Base-by-base conservation (phyloP, 2,329 filamentous ascomycete genomes). In the Rutstroemia sp. region DNA sequence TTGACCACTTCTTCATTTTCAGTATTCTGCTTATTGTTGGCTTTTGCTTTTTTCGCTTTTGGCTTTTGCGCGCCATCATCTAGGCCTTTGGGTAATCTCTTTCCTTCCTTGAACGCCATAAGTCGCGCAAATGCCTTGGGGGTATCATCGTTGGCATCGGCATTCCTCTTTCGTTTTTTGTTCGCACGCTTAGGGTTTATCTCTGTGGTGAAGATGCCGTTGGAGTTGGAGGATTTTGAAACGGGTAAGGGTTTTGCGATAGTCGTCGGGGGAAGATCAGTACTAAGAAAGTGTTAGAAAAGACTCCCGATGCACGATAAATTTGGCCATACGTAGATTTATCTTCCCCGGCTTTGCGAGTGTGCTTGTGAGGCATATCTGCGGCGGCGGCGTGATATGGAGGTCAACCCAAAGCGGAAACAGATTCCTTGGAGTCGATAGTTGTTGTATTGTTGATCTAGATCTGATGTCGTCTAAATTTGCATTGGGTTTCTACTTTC, bases 361-460 rank as follows among this genome's bases (percentile, higher is more conserved):
- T 92, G 71, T 95, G 89, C 73, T 95, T 95, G 75, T 92, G 89
- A 70, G 89, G 89, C 89, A 95, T 95, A 8, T 52, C 47, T 51
- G 19, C 10, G 10, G 17, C 6, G 16, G 10, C 10, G 10, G 17
- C 6, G 23, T 21, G 42, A 47, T 47, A 19, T 12, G 8, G 40
- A 17, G 12, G 14, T 2, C 14, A n/a, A 17, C 7, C 2, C 44
- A n/a, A 21, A 27, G 14, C 14, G 8, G 7, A 42, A 17, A 42
- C 39, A 8, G 27, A 47, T 47, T 16, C 16, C 14, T 23, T 5
- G 16, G 12, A n/a, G 16, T 21, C 14, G 16, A 47, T 19, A 19
- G 19, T 25, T 16, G 19, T 47, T 47, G 44, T 10, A 14, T 34
- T 34, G 30, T 34, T 34, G 30, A 10, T 34, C 10, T 34, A 34